Evolutionary conservation across 495 filamentous ascomycete genomes (phyloP), one percentile per base, ranked within the genome.

Genomic region (Aspergillus campestris): DNA sequence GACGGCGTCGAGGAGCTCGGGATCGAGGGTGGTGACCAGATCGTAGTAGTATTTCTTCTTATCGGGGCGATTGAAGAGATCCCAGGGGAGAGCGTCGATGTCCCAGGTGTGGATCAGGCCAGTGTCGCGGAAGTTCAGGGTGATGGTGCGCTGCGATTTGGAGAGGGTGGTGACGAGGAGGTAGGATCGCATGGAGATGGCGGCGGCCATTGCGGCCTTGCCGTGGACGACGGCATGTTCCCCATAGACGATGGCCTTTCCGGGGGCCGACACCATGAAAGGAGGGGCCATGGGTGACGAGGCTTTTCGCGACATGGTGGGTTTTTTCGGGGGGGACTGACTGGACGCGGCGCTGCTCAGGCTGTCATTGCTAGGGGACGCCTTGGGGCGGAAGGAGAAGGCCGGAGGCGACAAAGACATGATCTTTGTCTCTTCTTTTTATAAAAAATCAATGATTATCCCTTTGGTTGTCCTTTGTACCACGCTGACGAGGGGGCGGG

Each of bases 181-280:
- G 64, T 96, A 98, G 33, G 91, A 97, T 18, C 92, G 87, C 18
- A 97, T 74, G 18, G 91, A 94, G 47, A 98, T 88, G 11, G 92
- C 82, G 13, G 91, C 92, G 34, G 92, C 92, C 64, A 98, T 88
- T 42, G 92, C 90, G 40, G 89, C 82, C 80, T 95, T 95, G 58
- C 92, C 92, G 58, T 98, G 79, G 8, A 98, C 92, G 2, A 95
- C 92, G 8, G 92, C 87, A 70, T 98, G 92, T 61, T 98, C 92
- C 43, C 92, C 92, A 64, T 85, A 95, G 12, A 95, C 87, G 60
- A 98, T 97, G 56, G 94, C 91, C 65, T 98, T 98, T 30, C 90
- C 92, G 9, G 92, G 92, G 10, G 92, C 90, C 6, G 92, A 97
- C 44, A 95, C 90, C 86, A 97, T 94, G 52, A 97, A 98, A 36